Evolutionary conservation across 2,329 filamentous ascomycete species (phyloP).

Genomic region (Cladosporium sp.): DNA sequence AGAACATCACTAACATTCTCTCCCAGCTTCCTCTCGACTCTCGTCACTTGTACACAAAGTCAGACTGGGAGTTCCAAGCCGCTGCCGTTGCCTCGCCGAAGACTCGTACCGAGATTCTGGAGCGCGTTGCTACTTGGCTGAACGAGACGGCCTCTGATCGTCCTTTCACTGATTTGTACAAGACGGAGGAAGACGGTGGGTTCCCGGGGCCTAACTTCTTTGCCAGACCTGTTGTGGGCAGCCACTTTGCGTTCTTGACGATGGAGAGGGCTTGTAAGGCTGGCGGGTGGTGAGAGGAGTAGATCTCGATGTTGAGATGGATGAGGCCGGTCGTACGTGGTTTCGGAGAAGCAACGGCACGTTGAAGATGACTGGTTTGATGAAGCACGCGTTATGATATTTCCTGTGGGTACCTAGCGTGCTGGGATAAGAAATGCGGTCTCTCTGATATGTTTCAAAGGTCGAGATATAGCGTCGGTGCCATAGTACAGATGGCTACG

Average conservation of each 20-base stretch:
- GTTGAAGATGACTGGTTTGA: too few species aligned
- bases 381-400: too few species aligned
- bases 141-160: constrained; percentile 75
- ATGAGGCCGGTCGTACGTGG: too few species aligned
- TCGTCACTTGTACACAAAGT: constrained; percentile 80
- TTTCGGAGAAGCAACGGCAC: too few species aligned
- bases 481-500: too few species aligned
- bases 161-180: constrained; percentile 77
- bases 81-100: constrained; percentile 69
- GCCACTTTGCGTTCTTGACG: constrained; percentile 82
- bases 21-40: constrained; percentile 66
- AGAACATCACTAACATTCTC: neutral
- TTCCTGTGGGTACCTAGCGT: too few species aligned
- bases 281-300: neutral
- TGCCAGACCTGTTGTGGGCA: constrained; percentile 77
- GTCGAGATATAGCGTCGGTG: too few species aligned
- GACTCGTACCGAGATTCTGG: constrained; percentile 67
- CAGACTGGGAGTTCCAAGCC: constrained; percentile 87
- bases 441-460: too few species aligned
- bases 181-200: constrained; percentile 71
- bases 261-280: constrained; percentile 66
- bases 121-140: constrained; percentile 72
- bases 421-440: too few species aligned
- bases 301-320: neutral
- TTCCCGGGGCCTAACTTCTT: constrained; percentile 74